Evolutionary conservation across 352 stramenopile genomes (phyloP), one percentile per base, ranked within the genome.

Genomic region (Phytophthora macrochlamydospora): DNA sequence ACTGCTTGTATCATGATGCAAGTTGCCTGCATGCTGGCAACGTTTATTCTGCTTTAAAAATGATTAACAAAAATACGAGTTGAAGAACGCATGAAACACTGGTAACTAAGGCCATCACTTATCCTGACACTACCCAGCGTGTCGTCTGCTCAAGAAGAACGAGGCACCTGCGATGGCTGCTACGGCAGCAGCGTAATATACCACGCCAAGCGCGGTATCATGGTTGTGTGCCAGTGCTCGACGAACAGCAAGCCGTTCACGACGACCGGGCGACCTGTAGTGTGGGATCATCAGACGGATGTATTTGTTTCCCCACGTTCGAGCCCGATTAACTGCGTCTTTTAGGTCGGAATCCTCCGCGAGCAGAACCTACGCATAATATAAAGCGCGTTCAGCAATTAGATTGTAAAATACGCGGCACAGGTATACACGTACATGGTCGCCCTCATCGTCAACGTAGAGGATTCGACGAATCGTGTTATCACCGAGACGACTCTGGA

Each of bases 301-400:
- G 58, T 94, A 94, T 60, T 94, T 93, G 73, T 92, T 93, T 32
- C 83, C 85, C 76, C 85, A 94, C 51, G 75, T 92, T 12, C 83
- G 84, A 5, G 88, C 88, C 52, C 83, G 79, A 14, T 81, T 83
- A 8, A 96, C 88, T 6, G 86, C 87, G 46, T 94, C 83, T 56
- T 92, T 91, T 14, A 96, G 71, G 51, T 96, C 88, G 4, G 84
- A 76, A 62, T 96, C 84, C 11, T 83, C 84, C 32, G 91, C 93
- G 14, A 96, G 69, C 14, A 96, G 46, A 11, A 96, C 72, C 80
- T 93, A 57, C 29, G 51, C 2, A 53, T 38, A 35, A 37, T 49
- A 9, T 54, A 71, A 2, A 6, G 14, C 40, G 49, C 37, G 31
- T 59, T 45, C 18, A n/a, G 54, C 45, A 2, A 57, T 51, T 48